Base-by-base conservation (phyloP, 495 filamentous ascomycete genomes). In the Xylaria nigripes region DNA sequence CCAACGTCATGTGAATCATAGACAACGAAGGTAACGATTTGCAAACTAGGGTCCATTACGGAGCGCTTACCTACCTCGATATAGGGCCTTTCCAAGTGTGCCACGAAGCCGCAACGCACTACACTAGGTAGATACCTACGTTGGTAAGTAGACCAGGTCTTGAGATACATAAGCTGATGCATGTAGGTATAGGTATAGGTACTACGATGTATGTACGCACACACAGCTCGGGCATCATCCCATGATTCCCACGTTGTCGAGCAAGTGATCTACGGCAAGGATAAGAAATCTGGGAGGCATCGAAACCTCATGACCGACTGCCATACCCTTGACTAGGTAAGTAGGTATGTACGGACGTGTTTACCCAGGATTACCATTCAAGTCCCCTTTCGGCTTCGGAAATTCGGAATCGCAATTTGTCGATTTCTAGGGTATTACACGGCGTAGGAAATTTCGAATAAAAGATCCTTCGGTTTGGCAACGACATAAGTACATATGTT, bases 201-300 rank as follows among this genome's bases (percentile, higher is more conserved):
- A 15, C 15, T 13, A 5, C 32, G 10, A 4, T 9, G 3, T 36
- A 13, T 5, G 32, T 12, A 40, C 12, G 32, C 13, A 36, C 8
- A 36, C 32, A 36, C 30, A 41, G 15, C 22, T 18, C 3, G 23
- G 48, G 48, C 48, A 18, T 29, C 22, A 36, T 50, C 36, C 48
- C 48, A 42, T 40, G 48, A 41, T 42, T 36, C 48, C 48, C 48
- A 50, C 48, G 48, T 50, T 42, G 22, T 50, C 36, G 16, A 29
- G 23, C 30, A n/a, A 30, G 36, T n/a, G 34, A 50, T 30, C 36
- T 38, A 40, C 48, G 16, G 16, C 36, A 40, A 19, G 36, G 36
- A 40, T n/a, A 16, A 40, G 36, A n/a, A 12, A 36, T 9, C 8
- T 15, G 6, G 32, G 32, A 36, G 32, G 32, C 15, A 12, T 36